A percentile compares a stretch with the other conserved stretches of the same genome.
Evolutionary conservation across 148 eudicot genomes (phyloP).

Genomic region (Camellia japonica): DNA sequence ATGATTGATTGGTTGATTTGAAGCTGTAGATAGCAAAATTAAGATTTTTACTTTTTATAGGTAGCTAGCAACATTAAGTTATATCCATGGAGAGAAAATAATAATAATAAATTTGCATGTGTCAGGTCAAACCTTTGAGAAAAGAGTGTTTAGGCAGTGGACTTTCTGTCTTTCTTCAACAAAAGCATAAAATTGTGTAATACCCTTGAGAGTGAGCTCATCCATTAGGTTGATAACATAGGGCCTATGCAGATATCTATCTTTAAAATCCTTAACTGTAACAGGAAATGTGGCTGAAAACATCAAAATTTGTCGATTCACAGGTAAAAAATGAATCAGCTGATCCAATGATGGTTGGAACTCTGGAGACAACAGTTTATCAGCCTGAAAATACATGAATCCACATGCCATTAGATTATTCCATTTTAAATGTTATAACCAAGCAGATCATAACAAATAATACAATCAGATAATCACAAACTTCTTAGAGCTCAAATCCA

Average conservation of each 20-base stretch:
- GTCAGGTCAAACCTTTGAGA: constrained; percentile 68
- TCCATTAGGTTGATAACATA: constrained; percentile 88
- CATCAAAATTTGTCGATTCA: constrained; percentile 72
- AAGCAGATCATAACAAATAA: neutral
- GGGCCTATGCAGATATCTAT: constrained; percentile 67
- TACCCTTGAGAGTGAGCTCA: constrained; percentile 88
- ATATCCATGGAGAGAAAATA: neutral
- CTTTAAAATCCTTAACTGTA: constrained; percentile 84
- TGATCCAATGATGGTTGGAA: constrained; percentile 79
- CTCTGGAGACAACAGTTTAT: constrained; percentile 74
- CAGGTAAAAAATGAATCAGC: constrained; percentile 59
- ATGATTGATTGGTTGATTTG: constrained; percentile 94
- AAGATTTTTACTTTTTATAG: neutral
- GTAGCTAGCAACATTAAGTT: constrained; percentile 24
- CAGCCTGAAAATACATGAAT: constrained; percentile 50
- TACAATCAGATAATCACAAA: neutral
- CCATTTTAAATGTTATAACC: neutral
- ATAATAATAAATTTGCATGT: neutral
- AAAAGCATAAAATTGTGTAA: constrained; percentile 84
- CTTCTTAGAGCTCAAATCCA: neutral
- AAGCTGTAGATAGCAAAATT: constrained; percentile 53
- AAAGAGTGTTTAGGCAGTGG: constrained; percentile 87
- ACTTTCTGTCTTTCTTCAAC: constrained; percentile 93
- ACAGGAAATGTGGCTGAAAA: constrained; percentile 93
- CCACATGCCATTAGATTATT: constrained; percentile 18